Evolutionary conservation across 306 rosid genomes (phyloP), one percentile per base, ranked within the genome.

Genomic region (Sechiopsis laciniata): DNA sequence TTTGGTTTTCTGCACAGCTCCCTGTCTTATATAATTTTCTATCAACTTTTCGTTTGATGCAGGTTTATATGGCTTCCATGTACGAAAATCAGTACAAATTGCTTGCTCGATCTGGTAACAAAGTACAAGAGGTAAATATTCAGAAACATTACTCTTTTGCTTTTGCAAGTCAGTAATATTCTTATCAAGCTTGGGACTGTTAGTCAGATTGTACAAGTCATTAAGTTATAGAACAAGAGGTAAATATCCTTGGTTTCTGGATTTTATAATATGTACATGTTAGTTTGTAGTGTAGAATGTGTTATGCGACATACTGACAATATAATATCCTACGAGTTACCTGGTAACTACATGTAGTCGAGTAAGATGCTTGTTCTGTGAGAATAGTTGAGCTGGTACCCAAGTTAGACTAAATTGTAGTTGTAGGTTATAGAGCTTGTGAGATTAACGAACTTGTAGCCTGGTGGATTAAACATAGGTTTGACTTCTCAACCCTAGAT

Each of bases 21-120:
- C 20, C 10, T 42, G 55, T 10, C 72, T 40, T 16, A 19, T 7
- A 19, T 66, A 1, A 66, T 66, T 66, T 66, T 19, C 55, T 24
- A 40, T 42, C 32, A 10, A 65, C 50, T 42, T 8, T 58, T 35
- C 22, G 57, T 66, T 75, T 69, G 63, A 69, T 78, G 80, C 82
- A 94, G 97, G 97, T 94, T 71, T 94, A 94, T 81, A 87, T 94
- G 99, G 91, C 97, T 75, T 89, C 99, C 77, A 84, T 91, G 85
- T 89, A 90, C 79, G 97, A 91, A 84, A 81, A 89, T 80, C 96
- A 91, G 76, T 91, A 89, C 84, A 94, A 94, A 84, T 84, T 94
- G 82, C 96, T 94, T 12, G 99, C 97, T 76, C 86, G 97, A 78
- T 82, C 91, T 6, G 99, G 78, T 78, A 89, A 94, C 82, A 89